Evolutionary conservation across 2,329 filamentous ascomycete genomes (phyloP).

Genomic region (Xylaria polymorpha): DNA sequence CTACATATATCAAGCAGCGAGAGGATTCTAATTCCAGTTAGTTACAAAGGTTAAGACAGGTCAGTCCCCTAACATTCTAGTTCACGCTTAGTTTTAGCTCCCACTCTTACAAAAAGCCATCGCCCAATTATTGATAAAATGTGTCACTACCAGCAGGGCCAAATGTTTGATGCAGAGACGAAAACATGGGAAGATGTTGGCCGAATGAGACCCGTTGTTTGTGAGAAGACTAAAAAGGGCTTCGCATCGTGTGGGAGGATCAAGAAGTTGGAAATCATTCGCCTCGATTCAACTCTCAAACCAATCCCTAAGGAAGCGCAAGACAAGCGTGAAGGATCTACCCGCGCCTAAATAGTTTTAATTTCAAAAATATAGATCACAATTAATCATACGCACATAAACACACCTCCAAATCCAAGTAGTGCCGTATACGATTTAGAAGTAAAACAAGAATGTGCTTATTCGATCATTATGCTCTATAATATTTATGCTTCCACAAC

Average conservation of each 20-base stretch:
- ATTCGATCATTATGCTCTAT: no score
- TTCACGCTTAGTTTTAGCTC: neutral
- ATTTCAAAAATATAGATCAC: neutral
- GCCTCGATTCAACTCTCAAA: neutral
- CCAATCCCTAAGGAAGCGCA: neutral
- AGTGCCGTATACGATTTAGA: neutral
- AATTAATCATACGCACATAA: neutral
- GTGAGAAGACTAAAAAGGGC: neutral
- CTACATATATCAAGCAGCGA: neutral
- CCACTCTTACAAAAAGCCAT: neutral
- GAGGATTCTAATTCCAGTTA: neutral
- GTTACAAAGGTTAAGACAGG: neutral
- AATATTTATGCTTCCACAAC: no score
- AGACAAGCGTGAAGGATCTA: neutral
- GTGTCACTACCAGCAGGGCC: slow-evolving; percentile 5
- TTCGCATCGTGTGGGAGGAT: slow-evolving; percentile 14
- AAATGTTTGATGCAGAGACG: neutral
- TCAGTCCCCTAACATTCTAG: neutral
- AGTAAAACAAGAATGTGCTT: neutral
- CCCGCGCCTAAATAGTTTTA: neutral
- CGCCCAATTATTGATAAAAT: neutral
- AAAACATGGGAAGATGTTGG: slow-evolving; percentile 6
- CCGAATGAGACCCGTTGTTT: neutral
- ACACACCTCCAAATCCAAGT: neutral
- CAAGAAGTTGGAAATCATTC: neutral